Evolutionary conservation across 306 rosid genomes (phyloP).

Genomic region (Cucurbita maxima): DNA sequence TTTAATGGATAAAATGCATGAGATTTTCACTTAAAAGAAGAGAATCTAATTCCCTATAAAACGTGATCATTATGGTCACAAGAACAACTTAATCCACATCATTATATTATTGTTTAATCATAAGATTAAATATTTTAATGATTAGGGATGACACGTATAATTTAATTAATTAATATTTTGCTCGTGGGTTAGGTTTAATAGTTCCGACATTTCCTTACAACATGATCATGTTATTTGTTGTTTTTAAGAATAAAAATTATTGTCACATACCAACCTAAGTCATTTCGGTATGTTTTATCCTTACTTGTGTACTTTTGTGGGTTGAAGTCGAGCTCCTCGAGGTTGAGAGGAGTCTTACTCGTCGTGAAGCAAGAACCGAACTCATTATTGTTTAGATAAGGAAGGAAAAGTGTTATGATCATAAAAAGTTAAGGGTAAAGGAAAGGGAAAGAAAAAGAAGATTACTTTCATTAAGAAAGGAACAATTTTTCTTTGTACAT

Average conservation of each 20-base stretch:
- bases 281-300: too few species aligned
- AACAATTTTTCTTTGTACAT: slow-evolving; percentile 33
- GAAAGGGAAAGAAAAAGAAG: neutral
- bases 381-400: neutral
- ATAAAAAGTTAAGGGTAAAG: neutral
- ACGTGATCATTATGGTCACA: slow-evolving; percentile 12
- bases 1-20: slow-evolving; percentile 19
- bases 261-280: too few species aligned
- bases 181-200: too few species aligned
- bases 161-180: too few species aligned
- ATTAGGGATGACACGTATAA: too few species aligned
- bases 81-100: neutral
- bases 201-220: too few species aligned
- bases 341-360: too few species aligned
- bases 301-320: too few species aligned
- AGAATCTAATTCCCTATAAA: slow-evolving; percentile 24
- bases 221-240: too few species aligned
- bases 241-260: too few species aligned
- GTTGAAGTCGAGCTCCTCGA: too few species aligned
- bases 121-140: neutral
- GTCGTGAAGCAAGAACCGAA: too few species aligned
- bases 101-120: neutral
- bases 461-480: slow-evolving; percentile 29
- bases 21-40: neutral
- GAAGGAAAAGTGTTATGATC: neutral